Evolutionary conservation across 306 rosid genomes (phyloP), one percentile per base, ranked within the genome.

Genomic region (Comarum palustre): DNA sequence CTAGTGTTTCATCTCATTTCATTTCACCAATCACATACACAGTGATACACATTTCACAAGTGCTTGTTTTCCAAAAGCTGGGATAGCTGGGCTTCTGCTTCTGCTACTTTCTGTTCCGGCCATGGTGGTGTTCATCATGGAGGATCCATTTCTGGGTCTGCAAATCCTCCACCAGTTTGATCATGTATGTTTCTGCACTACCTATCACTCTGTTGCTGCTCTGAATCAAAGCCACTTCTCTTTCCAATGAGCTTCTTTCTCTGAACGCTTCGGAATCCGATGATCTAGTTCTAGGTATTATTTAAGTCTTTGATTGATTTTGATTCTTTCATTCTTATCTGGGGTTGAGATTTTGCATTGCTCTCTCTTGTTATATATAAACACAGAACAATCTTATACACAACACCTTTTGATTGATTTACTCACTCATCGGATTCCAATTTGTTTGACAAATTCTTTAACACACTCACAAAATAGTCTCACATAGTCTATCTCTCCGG

Each of bases 261-360:
- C 82, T 95, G 92, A 90, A 76, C 69, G 36, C 80, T 84, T 81
- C 14, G 97, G 99, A 92, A 95, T 95, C 97, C 99, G 97, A 95
- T 95, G 99, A 95, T 88, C 76, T 69, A 86, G 73, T 86, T 85
- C 61, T 86, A 83, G 91, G 82, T 9, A 58, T 70, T 77, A n/a
- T 41, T 76, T 76, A 31, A 41, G 32, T 69, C 45, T 66, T 78
- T 29, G 59, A 17, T 84, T 34, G 68, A 58, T 80, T 65, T 57
- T 60, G 67, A 61, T 61, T 95, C 96, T 95, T 95, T 91, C 82
- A 81, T 94, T 94, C 89, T 83, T 80, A 81, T 69, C 57, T 32
- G 75, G 86, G 86, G 84, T 50, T 79, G 84, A 86, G 84, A 64
- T 60, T 60, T 55, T 69, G 82, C 82, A 82, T 41, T 66, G 82